These are phyloP conservation scores for Ascochyta viciae-villosae DNA, from an alignment of 2,329 filamentous ascomycete genomes.

Conservation along the genomic window DNA sequence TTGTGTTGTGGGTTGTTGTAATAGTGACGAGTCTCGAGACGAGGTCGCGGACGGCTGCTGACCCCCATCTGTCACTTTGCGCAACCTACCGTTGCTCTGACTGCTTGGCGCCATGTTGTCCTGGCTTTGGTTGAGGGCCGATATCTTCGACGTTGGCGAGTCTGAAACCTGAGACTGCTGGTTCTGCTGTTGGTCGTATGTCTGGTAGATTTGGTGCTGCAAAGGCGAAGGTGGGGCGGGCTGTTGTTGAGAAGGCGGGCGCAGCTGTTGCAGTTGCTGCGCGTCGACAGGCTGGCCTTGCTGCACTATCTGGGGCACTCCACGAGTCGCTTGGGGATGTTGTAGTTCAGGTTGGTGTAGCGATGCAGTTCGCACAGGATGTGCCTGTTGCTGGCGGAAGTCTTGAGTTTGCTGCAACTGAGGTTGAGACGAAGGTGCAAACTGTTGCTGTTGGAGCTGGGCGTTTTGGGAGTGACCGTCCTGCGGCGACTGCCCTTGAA, in stretches of 20 bases:
- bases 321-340: slow-evolving; percentile 40
- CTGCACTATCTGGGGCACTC: slow-evolving; percentile 40
- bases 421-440: slow-evolving; percentile 33
- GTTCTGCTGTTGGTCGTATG: slow-evolving; percentile 42
- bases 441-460: slow-evolving; percentile 37
- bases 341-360: slow-evolving; percentile 44
- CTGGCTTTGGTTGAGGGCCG: slow-evolving; percentile 40
- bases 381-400: slow-evolving; percentile 33
- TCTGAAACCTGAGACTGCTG: slow-evolving; percentile 37
- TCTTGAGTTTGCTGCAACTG: slow-evolving; percentile 45
- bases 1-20: slow-evolving; percentile 45
- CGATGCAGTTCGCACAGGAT: slow-evolving; percentile 35
- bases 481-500: slow-evolving; percentile 35
- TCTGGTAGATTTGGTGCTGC: slow-evolving; percentile 41
- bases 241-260: slow-evolving; percentile 44
- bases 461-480: slow-evolving; percentile 34
- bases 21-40: slow-evolving; percentile 45
- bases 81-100: slow-evolving; percentile 39
- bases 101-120: slow-evolving; percentile 43
- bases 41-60: slow-evolving; percentile 40
- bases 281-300: slow-evolving; percentile 37
- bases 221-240: slow-evolving; percentile 46
- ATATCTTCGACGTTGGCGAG: slow-evolving; percentile 34
- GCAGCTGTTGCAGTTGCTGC: slow-evolving; percentile 41
- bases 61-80: slow-evolving; percentile 44